Evolutionary conservation across 169 alveolate genomes (phyloP).

Genomic region (Cryptosporidium ubiquitum): DNA sequence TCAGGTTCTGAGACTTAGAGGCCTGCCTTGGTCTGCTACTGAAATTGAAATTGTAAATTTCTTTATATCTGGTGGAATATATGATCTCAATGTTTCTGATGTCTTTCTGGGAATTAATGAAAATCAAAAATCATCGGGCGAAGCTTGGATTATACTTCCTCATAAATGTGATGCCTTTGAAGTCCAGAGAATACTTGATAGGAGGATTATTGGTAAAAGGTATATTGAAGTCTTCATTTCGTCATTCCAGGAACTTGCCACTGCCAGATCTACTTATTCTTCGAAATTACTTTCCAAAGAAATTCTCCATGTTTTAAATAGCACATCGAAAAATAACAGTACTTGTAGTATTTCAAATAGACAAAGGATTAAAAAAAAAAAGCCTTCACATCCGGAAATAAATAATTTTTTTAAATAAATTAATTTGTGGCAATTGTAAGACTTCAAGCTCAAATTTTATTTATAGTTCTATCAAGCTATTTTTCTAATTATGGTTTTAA

Average conservation of each 20-base stretch:
- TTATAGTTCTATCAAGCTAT: neutral
- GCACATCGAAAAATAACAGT: neutral
- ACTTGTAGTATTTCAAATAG: neutral
- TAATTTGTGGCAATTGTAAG: neutral
- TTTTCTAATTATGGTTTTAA: neutral
- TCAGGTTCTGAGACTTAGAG: constrained; percentile 77
- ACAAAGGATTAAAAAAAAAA: neutral
- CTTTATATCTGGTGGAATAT: constrained; percentile 61
- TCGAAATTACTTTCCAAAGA: neutral
- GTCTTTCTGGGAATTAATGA: constrained; percentile 26
- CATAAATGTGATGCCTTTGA: constrained; percentile 27
- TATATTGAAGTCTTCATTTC: constrained; percentile 62
- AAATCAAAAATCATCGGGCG: constrained; percentile 49
- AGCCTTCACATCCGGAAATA: neutral
- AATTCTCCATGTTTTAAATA: neutral
- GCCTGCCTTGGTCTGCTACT: constrained; percentile 81
- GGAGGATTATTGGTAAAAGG: constrained; percentile 35
- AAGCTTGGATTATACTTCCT: constrained; percentile 51
- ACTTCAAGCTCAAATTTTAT: neutral
- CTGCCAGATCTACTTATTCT: constrained; percentile 2
- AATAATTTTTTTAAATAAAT: neutral
- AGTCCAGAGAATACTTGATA: constrained; percentile 26
- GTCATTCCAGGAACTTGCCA: constrained; percentile 5
- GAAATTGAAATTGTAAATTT: constrained; percentile 76
- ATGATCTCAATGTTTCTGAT: neutral